Percentiles rank a stretch among this genome's conserved stretches.
Evolutionary conservation across 345 rosid genomes (phyloP).

Genomic region (Camelina hispida): DNA sequence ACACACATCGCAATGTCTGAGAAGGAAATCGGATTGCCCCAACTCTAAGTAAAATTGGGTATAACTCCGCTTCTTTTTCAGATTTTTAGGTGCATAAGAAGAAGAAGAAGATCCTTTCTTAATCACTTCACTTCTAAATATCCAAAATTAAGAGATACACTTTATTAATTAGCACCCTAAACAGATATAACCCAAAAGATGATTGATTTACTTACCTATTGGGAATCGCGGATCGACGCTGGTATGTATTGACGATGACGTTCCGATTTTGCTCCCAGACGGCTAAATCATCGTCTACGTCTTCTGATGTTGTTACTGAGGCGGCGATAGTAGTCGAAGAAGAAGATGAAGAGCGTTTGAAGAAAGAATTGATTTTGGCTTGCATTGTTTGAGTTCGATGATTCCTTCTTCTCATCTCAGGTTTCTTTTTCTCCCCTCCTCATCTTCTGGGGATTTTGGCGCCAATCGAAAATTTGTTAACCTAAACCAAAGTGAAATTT

Average conservation of each 20-base stretch:
- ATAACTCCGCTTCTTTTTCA: slow-evolving; percentile 79
- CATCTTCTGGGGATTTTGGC: slow-evolving; percentile 34
- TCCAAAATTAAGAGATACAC: background rate
- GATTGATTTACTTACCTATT: slow-evolving; percentile 42
- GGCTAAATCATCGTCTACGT: slow-evolving; percentile 45
- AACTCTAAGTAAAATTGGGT: slow-evolving; percentile 81
- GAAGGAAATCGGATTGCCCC: slow-evolving; percentile 89
- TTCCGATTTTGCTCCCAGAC: slow-evolving; percentile 52
- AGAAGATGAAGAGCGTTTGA: slow-evolving; percentile 52
- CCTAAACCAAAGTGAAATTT: background rate
- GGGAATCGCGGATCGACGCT: slow-evolving; percentile 51
- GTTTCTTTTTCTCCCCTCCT: slow-evolving; percentile 4
- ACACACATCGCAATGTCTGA: slow-evolving; percentile 61
- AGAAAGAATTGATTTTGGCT: slow-evolving; percentile 79
- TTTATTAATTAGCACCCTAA: background rate
- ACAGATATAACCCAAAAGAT: background rate
- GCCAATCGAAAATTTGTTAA: background rate
- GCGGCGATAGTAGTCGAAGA: slow-evolving; percentile 5
- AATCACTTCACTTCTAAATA: slow-evolving; percentile 30
- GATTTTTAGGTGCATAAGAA: slow-evolving; percentile 33
- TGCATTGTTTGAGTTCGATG: slow-evolving; percentile 50
- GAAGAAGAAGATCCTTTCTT: slow-evolving; percentile 27
- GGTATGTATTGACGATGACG: slow-evolving; percentile 53
- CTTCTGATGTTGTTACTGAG: slow-evolving; percentile 28
- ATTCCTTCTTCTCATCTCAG: background rate